Evolutionary conservation across 441 rosid genomes (phyloP).

Genomic region (Cnidoscolus chayamansa): DNA sequence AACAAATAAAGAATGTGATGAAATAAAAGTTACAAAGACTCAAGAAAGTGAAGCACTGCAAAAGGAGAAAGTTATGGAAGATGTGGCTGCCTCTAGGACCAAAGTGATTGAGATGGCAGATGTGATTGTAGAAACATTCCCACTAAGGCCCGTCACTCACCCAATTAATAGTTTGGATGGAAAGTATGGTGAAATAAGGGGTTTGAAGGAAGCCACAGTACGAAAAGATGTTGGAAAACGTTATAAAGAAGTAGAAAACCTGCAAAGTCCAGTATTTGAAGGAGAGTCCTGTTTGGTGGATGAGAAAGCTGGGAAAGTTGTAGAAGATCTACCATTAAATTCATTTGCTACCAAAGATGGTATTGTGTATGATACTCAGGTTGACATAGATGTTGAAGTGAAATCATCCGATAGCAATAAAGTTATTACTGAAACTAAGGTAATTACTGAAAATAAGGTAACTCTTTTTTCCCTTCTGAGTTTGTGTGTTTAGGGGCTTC

Average conservation of each 20-base stretch:
- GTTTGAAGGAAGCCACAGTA: conserved; percentile 27
- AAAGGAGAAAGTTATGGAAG: conserved; percentile 9
- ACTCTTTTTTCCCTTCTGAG: neutral
- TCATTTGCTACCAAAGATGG: conserved; percentile 12
- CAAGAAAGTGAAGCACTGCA: conserved; percentile 27
- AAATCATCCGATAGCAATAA: conserved; percentile 26
- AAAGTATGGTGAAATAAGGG: conserved; percentile 23
- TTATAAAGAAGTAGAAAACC: conserved; percentile 23
- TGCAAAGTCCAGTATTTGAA: conserved; percentile 20
- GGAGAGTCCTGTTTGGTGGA: conserved; percentile 22
- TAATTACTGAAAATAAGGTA: conserved; percentile 32
- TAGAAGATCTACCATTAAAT: conserved; percentile 26
- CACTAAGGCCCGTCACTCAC: conserved; percentile 37
- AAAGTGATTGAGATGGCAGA: conserved; percentile 39
- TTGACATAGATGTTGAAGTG: conserved; percentile 26
- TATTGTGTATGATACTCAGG: conserved; percentile 15
- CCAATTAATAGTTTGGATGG: conserved; percentile 26
- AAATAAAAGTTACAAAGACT: conserved; percentile 22
- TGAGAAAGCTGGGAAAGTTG: conserved; percentile 25
- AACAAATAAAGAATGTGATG: conserved; percentile 30
- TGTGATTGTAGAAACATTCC: conserved; percentile 62
- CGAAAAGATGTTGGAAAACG: conserved; percentile 30
- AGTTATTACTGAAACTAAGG: conserved; percentile 31
- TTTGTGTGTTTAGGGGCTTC: neutral
- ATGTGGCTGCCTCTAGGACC: conserved; percentile 23